A percentile compares a stretch with the other conserved stretches of the same genome.
Evolutionary conservation across 306 rosid genomes (phyloP).

Genomic region (Inga leiocalycina): DNA sequence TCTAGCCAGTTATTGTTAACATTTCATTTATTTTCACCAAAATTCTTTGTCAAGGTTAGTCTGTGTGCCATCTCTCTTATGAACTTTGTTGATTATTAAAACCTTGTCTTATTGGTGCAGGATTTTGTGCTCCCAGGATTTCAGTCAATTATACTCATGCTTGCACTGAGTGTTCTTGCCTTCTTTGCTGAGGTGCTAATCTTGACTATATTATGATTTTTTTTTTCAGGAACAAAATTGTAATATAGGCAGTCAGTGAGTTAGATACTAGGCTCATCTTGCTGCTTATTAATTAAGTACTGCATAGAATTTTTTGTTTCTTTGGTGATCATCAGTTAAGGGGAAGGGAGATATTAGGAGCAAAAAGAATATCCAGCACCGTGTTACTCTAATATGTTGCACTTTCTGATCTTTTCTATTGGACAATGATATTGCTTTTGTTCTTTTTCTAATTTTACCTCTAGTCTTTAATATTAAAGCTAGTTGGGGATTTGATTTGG

Average conservation of each 20-base stretch:
- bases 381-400: background rate
- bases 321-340: background rate
- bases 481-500: no score
- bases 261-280: background rate
- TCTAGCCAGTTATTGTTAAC: constrained; percentile 3
- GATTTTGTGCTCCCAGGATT: constrained; percentile 64
- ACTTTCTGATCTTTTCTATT: constrained; percentile 1
- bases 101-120: no score
- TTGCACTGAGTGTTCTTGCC: constrained; percentile 62
- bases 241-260: background rate
- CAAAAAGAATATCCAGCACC: background rate
- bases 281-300: background rate
- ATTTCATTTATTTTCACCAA: background rate
- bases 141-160: constrained; percentile 53
- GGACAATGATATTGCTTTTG: background rate
- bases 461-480: no score
- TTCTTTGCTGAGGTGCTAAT: constrained; percentile 75
- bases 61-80: background rate
- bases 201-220: constrained; percentile 14
- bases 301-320: background rate
- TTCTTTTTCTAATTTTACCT: no score
- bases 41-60: background rate
- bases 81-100: no score
- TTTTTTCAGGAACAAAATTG: background rate
- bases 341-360: background rate